Evolutionary conservation across 2,329 filamentous ascomycete species (phyloP).

Genomic region (Neofusicoccum kwambonambiense): DNA sequence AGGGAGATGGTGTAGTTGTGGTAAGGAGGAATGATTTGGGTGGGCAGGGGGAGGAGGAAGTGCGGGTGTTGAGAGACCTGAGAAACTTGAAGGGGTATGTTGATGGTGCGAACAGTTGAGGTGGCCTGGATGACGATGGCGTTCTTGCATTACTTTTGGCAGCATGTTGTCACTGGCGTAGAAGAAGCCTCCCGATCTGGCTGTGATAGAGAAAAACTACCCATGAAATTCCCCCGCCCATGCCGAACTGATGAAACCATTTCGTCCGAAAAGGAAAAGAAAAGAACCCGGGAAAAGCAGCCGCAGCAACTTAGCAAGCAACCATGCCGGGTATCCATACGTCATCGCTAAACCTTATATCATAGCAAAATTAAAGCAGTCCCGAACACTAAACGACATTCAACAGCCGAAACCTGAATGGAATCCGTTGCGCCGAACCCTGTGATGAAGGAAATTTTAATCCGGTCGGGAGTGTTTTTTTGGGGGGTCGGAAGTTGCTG

Average conservation of each 20-base stretch:
- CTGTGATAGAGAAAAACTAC: neutral
- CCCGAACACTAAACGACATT: neutral
- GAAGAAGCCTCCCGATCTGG: neutral
- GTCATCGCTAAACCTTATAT: neutral
- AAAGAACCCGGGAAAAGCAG: neutral
- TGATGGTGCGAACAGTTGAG: neutral
- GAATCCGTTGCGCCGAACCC: neutral
- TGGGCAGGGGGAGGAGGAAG: neutral
- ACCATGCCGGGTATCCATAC: conserved; percentile 2
- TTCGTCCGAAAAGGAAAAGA: neutral
- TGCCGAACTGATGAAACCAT: neutral
- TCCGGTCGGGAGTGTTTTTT: neutral
- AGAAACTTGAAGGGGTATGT: conserved; percentile 5
- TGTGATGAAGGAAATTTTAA: neutral
- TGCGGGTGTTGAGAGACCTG: conserved; percentile 5
- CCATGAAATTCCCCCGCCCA: neutral
- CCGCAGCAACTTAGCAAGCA: neutral
- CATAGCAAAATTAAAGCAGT: neutral
- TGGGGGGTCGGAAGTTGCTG: too few species aligned
- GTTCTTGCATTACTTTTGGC: neutral
- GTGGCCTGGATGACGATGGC: neutral
- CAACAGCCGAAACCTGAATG: neutral
- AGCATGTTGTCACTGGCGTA: neutral
- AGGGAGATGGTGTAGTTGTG: neutral
- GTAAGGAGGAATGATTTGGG: conserved; percentile 4